These are phyloP conservation scores for Cordyceps militaris DNA, from an alignment of 2,329 filamentous ascomycete genomes.

Conservation along the genomic window DNA sequence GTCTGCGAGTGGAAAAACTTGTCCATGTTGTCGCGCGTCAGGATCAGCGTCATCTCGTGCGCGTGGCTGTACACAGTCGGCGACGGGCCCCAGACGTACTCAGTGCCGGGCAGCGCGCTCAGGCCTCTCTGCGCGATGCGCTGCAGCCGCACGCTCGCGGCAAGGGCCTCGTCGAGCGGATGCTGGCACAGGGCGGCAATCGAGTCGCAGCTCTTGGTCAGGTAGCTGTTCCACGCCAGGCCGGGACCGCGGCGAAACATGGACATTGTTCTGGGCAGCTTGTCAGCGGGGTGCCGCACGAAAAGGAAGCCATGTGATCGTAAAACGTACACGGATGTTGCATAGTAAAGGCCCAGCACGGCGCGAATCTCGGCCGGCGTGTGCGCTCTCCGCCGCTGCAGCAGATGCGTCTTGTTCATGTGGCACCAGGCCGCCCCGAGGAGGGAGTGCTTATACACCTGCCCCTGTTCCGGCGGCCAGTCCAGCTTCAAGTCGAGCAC, in stretches of 20 bases:
- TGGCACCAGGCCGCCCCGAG: constrained; percentile 9
- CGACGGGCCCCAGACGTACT: constrained; percentile 7
- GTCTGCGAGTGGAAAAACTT: constrained; percentile 3
- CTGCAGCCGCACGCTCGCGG: constrained; percentile 1
- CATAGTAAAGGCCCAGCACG: constrained; percentile 2
- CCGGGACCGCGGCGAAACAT: constrained; percentile 8
- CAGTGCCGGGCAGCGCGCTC: not conserved
- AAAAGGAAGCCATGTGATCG: not conserved
- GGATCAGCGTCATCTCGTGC: constrained; percentile 6
- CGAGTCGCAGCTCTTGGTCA: constrained; percentile 7
- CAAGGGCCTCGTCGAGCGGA: not conserved
- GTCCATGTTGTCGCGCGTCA: constrained; percentile 5
- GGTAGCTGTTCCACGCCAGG: constrained; percentile 1
- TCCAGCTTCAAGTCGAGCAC: constrained; percentile 5
- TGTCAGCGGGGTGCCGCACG: not conserved
- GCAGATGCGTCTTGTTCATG: constrained; percentile 9
- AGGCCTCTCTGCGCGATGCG: constrained; percentile 1
- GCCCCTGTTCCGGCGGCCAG: constrained; percentile 1
- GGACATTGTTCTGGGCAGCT: not conserved
- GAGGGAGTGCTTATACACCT: not conserved
- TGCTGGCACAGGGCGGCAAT: constrained; percentile 3
- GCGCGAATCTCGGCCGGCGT: constrained; percentile 6
- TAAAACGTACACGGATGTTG: not conserved
- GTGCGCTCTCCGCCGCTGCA: not conserved
- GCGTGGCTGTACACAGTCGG: not conserved